Evolutionary conservation across 2,329 filamentous ascomycete species (phyloP), one percentile per base, ranked within the genome.

Genomic region (Penicillium fuscoglaucum): DNA sequence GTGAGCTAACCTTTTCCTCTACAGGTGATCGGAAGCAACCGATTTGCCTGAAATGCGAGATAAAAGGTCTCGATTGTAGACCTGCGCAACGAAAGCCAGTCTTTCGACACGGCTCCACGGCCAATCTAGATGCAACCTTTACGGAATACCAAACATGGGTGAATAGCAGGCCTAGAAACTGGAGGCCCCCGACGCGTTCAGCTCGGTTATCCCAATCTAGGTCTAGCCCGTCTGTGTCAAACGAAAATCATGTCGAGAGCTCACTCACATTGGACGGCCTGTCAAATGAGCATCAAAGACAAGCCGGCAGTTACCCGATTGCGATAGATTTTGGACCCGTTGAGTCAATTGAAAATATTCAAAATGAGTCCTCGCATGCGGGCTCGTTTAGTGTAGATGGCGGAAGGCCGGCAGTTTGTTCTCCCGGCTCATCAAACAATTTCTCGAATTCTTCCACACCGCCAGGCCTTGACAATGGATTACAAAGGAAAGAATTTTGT

Each of bases 61-160:
- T 10, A 2, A 65, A 60, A 28, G 58, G 52, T 5, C 57, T 62
- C 24, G 41, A 55, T 4, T 66, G 64, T 21, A 54, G 35, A 26
- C 51, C 57, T 9, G 61, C 57, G 0, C 59, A 52, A 26, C 55
- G 56, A 19, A 64, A 59, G 31, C 45, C 59, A 1, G 44, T 64
- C 1, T 66, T 66, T 21, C 61, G 64, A 8, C 60, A 64, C 45
- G 63, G 63, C 2, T 66, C 64, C 3, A 64, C 57, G 1, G 63
- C 63, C 6, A 56, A 57, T 6, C 52, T 60, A 15, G 57, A 60
- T 15, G 41, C 55, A 8, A 55, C 29, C 24, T 64, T 66, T 37
- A 48, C 52, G 2, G 43, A 55, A 19, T 51, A 60, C 13, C 66
- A 68, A 39, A 52, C 57, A 15, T 68, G 66, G 66, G 65, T 68